These are phyloP conservation scores for Juglanconis juglandina DNA, from an alignment of 2,329 filamentous ascomycete genomes.

Conservation along the genomic window DNA sequence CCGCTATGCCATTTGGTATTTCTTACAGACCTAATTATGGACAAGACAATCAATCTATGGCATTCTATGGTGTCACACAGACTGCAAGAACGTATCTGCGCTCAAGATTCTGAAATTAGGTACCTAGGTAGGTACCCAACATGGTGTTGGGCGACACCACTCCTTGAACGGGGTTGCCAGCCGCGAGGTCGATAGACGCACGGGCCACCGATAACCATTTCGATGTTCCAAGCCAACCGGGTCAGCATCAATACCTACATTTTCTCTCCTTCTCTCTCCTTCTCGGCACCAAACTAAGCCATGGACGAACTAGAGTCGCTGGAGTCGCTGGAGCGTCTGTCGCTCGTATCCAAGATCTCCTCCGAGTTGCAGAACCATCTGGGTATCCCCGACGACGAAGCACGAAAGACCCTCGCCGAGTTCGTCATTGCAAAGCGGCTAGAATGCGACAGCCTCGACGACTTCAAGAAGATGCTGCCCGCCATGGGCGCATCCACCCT, in stretches of 20 bases:
- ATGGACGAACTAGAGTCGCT: conserved; percentile 93
- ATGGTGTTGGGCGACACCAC: too few species aligned
- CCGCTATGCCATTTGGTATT: too few species aligned
- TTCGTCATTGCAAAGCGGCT: conserved; percentile 90
- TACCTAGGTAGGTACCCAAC: too few species aligned
- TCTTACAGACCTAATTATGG: too few species aligned
- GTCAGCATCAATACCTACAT: background rate
- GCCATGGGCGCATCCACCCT: conserved; percentile 77
- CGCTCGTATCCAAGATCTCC: conserved; percentile 90
- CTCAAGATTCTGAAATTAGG: too few species aligned
- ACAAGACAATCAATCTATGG: too few species aligned
- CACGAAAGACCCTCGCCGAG: conserved; percentile 79
- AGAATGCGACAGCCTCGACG: conserved; percentile 64
- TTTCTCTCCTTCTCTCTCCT: background rate
- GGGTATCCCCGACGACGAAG: conserved; percentile 68
- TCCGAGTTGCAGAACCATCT: conserved; percentile 93
- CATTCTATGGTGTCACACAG: too few species aligned
- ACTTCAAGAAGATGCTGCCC: conserved; percentile 74
- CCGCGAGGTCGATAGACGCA: background rate
- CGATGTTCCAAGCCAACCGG: background rate
- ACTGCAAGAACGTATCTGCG: too few species aligned
- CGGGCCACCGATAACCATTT: background rate
- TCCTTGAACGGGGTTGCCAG: too few species aligned
- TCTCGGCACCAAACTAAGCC: conserved; percentile 8
- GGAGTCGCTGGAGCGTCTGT: conserved; percentile 85